Conservation (phyloP, 257 asterid genomes). For the Solanum boliviense region DNA sequence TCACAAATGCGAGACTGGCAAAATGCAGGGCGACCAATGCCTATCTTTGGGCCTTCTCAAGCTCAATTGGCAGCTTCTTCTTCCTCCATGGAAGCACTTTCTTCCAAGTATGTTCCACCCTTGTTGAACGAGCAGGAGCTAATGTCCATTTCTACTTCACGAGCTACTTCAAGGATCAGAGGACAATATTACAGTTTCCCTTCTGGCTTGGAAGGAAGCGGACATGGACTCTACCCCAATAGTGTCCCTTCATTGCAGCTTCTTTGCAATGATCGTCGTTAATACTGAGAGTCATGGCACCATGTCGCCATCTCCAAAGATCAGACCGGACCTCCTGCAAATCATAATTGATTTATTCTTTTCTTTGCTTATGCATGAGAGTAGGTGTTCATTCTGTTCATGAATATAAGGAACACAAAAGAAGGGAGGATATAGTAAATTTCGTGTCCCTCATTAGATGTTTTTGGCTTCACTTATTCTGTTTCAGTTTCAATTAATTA, state of each 20-base stretch:
- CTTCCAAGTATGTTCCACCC: conserved; percentile 27
- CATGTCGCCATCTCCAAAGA: not conserved
- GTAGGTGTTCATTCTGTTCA: not conserved
- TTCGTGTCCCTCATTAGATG: not conserved
- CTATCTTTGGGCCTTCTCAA: conserved; percentile 34
- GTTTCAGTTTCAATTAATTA: not conserved
- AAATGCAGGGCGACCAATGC: conserved; percentile 17
- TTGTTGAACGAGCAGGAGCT: conserved; percentile 29
- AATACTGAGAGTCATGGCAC: not conserved
- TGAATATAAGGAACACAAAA: not conserved
- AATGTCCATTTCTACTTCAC: conserved; percentile 9
- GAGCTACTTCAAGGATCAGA: conserved; percentile 13
- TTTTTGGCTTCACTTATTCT: not conserved
- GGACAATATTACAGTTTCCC: conserved; percentile 31
- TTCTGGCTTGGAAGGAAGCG: conserved; percentile 28
- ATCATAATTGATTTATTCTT: conserved; percentile 1
- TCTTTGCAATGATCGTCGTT: conserved; percentile 32
- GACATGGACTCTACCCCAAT: conserved; percentile 10
- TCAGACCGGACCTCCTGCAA: not conserved
- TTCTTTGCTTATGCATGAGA: not conserved
- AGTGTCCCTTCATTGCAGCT: conserved; percentile 24
- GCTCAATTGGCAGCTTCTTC: conserved; percentile 34
- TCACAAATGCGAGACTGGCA: conserved; percentile 26
- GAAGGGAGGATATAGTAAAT: not conserved
- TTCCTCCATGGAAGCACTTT: conserved; percentile 20